phyloP scores from a whole-genome alignment of 2,329 filamentous ascomycete genomes.

The Aspergillus versicolor region DNA sequence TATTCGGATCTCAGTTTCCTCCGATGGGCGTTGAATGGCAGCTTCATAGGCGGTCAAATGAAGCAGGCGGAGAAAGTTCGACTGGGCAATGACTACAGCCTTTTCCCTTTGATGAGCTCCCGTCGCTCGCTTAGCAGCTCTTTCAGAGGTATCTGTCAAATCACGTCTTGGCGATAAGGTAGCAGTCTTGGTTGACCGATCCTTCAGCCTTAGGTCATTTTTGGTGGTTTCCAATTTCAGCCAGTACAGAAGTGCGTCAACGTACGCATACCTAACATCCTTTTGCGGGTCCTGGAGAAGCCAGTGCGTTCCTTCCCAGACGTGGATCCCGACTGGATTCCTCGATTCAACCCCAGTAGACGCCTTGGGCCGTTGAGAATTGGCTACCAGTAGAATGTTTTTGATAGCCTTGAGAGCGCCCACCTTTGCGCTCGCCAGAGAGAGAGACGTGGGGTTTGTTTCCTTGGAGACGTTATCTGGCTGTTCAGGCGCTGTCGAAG shows the following conservation, averaged over 20 bases:
- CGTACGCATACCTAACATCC: conserved; percentile 79
- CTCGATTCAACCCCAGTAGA: conserved; percentile 66
- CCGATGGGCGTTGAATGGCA: conserved; percentile 69
- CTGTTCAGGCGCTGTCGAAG: conserved; percentile 51
- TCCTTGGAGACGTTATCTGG: conserved; percentile 42
- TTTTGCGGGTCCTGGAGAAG: conserved; percentile 77
- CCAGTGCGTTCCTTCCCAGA: conserved; percentile 98
- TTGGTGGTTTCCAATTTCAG: conserved; percentile 74
- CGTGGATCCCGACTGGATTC: conserved; percentile 72
- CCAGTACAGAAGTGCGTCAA: conserved; percentile 81
- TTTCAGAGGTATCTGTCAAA: conserved; percentile 35
- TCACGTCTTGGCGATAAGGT: conserved; percentile 47
- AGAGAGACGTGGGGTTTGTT: conserved; percentile 51
- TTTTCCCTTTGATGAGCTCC: conserved; percentile 61
- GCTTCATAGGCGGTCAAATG: conserved; percentile 90
- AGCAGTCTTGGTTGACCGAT: conserved; percentile 51
- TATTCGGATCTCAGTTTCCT: conserved; percentile 71
- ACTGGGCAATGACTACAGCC: conserved; percentile 52
- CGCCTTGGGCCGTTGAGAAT: conserved; percentile 60
- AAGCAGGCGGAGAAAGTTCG: conserved; percentile 76
- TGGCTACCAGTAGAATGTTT: conserved; percentile 78
- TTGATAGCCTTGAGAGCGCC: conserved; percentile 77
- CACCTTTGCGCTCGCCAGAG: conserved; percentile 59
- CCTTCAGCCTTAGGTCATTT: conserved; percentile 63
- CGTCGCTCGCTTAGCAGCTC: conserved; percentile 60